Percentiles rank a stretch among this genome's conserved stretches.
These are phyloP conservation scores for Akanthomyces lecanii DNA, from an alignment of 2,329 filamentous ascomycete genomes.

Conservation along the genomic window DNA sequence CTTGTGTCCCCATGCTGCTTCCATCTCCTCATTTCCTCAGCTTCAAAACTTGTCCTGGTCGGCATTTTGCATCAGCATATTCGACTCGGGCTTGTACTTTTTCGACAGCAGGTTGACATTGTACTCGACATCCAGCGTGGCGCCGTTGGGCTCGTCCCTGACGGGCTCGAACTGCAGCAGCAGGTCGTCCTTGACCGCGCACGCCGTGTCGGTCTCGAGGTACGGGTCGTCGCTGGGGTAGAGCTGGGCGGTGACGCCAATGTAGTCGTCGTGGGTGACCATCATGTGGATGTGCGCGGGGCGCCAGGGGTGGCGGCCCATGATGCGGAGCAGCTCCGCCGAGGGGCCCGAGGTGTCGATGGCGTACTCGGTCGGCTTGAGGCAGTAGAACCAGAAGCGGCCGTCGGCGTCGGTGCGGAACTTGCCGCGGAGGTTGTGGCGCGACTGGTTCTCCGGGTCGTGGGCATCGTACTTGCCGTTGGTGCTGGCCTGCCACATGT, in stretches of 20 bases:
- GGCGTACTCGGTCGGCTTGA: conserved; percentile 46
- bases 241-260: conserved; percentile 4
- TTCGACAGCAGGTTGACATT: conserved; percentile 6
- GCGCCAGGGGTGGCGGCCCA: neutral
- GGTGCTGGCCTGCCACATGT: conserved; percentile 73
- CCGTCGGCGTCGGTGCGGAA: conserved; percentile 67
- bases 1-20: neutral
- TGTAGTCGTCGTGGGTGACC: conserved; percentile 5
- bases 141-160: neutral
- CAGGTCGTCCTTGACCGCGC: conserved; percentile 8
- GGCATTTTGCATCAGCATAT: conserved; percentile 7
- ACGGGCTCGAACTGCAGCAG: neutral
- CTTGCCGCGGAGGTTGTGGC: conserved; percentile 74
- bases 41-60: conserved; percentile 5
- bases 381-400: conserved; percentile 70
- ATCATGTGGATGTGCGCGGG: conserved; percentile 10
- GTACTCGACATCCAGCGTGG: conserved; percentile 1
- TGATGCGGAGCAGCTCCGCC: neutral
- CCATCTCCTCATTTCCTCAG: no score
- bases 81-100: conserved; percentile 5
- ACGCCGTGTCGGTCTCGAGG: conserved; percentile 5
- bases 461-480: conserved; percentile 76
- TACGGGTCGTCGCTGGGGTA: neutral
- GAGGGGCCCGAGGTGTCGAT: conserved; percentile 1
- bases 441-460: conserved; percentile 65